phyloP scores from a whole-genome alignment of 2,329 filamentous ascomycete genomes.

The Cercospora sojina region DNA sequence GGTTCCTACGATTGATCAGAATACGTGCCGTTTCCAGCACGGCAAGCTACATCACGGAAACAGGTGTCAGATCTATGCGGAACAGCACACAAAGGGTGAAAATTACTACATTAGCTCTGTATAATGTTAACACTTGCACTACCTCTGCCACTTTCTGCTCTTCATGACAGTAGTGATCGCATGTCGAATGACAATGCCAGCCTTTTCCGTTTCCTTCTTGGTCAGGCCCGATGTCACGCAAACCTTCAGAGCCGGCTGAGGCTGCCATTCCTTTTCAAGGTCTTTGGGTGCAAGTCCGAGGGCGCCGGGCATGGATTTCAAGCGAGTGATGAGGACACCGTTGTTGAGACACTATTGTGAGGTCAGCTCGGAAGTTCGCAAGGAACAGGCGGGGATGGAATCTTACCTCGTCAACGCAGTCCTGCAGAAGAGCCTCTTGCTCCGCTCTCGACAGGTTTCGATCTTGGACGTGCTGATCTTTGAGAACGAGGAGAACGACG shows the following conservation, averaged over 20 bases:
- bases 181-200: constrained; percentile 81
- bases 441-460: constrained; percentile 66
- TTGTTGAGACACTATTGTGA: constrained; percentile 70
- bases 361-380: constrained; percentile 14
- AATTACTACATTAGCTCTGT: background rate
- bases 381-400: background rate
- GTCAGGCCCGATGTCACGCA: constrained; percentile 84
- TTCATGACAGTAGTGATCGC: constrained; percentile 90
- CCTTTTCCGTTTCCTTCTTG: constrained; percentile 95
- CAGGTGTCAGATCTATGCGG: background rate
- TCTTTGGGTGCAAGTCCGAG: constrained; percentile 66
- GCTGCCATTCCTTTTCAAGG: constrained; percentile 58
- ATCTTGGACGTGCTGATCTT: constrained; percentile 73
- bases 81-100: background rate
- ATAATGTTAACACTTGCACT: background rate
- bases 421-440: constrained; percentile 80
- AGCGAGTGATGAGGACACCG: constrained; percentile 80
- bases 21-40: background rate
- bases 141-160: constrained; percentile 38
- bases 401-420: constrained; percentile 91
- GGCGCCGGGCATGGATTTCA: constrained; percentile 69
- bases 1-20: background rate
- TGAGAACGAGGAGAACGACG: constrained; percentile 77
- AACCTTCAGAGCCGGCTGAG: constrained; percentile 83
- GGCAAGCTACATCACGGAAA: background rate